Evolutionary conservation across 306 rosid species (phyloP), one percentile per base, ranked within the genome.

Genomic region (Dicorynia guianensis): DNA sequence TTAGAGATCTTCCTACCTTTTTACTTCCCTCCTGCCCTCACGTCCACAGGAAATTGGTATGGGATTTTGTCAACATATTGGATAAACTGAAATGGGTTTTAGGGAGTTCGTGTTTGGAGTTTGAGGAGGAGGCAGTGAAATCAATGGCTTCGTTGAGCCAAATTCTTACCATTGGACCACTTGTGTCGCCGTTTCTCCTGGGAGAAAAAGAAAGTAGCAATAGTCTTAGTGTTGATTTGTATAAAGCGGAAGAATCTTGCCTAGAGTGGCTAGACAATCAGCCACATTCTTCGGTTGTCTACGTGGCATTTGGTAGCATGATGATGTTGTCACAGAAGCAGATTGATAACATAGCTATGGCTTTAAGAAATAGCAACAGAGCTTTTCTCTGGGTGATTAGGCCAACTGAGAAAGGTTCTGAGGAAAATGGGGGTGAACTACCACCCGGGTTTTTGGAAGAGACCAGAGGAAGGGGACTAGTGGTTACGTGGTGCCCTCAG

Each of bases 401-500:
- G 78, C 64, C 70, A 17, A 5, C 38, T 11, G 44, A 34, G 15
- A 43, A 81, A 30, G 61, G 53, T 7, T 69, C 67, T 1, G 35
- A 36, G 14, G 8, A 20, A 19, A 38, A 38, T 0, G 17, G 17
- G 5, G 74, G 44, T 9, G 49, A 73, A 74, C 39, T 87, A 64
- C 65, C 88, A 18, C 0, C 3, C 7, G 69, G 59, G 8, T 81
- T 84, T 54, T 17, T 69, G 57, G 83, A 79, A 34, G 85, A 84
- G 43, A 80, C 71, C 0, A 49, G 36, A 25, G 88, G 46, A 44
- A 72, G 5, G 17, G 85, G 87, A 1, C 4, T 79, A 18, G 79
- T 81, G 42, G 88, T 84, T 5, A 54, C 39, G 0, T 87, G 88
- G 91, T 72, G 91, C 67, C 64, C 85, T 1, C 91, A 87, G 60